Evolutionary conservation across 169 alveolate genomes (phyloP).

Genomic region (Plasmodium falciparum): DNA sequence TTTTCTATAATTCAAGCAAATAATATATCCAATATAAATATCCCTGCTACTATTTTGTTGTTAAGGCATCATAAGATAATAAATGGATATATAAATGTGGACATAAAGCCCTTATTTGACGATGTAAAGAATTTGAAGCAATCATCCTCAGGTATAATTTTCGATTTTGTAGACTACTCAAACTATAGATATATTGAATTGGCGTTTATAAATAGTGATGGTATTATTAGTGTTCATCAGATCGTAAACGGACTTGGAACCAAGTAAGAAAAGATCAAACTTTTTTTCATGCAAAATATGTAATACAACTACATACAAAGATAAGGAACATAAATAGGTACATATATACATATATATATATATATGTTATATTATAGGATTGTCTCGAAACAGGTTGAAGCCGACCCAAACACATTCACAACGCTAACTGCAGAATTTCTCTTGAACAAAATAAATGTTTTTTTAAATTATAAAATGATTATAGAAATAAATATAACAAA

Average conservation of each 20-base stretch:
- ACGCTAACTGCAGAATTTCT: slow-evolving; percentile 33
- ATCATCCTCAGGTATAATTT: slow-evolving; percentile 52
- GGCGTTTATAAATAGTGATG: slow-evolving; percentile 20
- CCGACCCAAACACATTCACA: slow-evolving; percentile 7
- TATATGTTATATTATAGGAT: slow-evolving; percentile 22
- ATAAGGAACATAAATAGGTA: background rate
- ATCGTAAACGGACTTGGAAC: background rate
- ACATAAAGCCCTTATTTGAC: slow-evolving; percentile 24
- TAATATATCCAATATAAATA: slow-evolving; percentile 19
- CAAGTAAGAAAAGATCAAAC: slow-evolving; percentile 13
- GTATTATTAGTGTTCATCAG: slow-evolving; percentile 12
- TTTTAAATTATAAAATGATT: slow-evolving; percentile 54
- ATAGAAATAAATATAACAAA: slow-evolving; percentile 31
- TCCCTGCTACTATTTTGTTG: slow-evolving; percentile 38
- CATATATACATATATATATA: background rate
- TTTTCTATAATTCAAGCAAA: slow-evolving; percentile 29
- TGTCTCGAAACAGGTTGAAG: slow-evolving; percentile 34
- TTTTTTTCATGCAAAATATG: background rate
- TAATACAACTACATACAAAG: background rate
- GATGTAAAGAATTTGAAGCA: slow-evolving; percentile 14
- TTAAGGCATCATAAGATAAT: slow-evolving; percentile 49
- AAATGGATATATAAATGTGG: slow-evolving; percentile 61
- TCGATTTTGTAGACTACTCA: slow-evolving; percentile 42
- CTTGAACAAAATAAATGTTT: slow-evolving; percentile 23
- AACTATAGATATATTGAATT: slow-evolving; percentile 54